These are phyloP conservation scores for Ploettnerulaceae sp. DNA, from an alignment of 2,329 filamentous ascomycete species.

Conservation along the genomic window DNA sequence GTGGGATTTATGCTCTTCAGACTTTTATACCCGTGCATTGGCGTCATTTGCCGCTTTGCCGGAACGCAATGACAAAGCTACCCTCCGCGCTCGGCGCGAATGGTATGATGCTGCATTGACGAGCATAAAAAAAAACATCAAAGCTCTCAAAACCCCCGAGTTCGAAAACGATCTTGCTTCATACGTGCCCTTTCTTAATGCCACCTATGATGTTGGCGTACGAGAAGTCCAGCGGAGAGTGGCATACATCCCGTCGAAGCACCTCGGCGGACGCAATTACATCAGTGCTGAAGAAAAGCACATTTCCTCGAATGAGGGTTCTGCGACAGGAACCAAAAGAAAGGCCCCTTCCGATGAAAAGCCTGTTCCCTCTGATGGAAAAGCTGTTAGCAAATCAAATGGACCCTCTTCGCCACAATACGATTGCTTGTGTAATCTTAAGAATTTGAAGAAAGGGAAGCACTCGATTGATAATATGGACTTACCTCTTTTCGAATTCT, in stretches of 20 bases:
- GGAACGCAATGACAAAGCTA: constrained; percentile 36
- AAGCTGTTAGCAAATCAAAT: neutral
- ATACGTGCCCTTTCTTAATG: constrained; percentile 25
- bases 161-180: constrained; percentile 9
- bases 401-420: no score
- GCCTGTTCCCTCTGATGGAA: neutral
- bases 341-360: no score
- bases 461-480: constrained; percentile 6
- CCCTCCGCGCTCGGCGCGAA: constrained; percentile 38
- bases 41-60: constrained; percentile 44
- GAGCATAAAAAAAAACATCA: constrained; percentile 33
- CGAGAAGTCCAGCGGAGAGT: constrained; percentile 32
- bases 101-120: constrained; percentile 46
- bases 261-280: constrained; percentile 30
- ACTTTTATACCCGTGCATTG: constrained; percentile 45
- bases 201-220: constrained; percentile 29
- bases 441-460: neutral
- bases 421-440: no score
- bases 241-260: constrained; percentile 25
- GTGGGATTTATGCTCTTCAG: constrained; percentile 44
- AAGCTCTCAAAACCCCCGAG: constrained; percentile 30
- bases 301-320: no score
- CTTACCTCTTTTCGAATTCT: constrained; percentile 50
- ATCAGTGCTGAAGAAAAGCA: neutral
- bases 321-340: no score